Evolutionary conservation across 352 stramenopile species (phyloP).

Genomic region (Stephanocyclus meneghinianus): DNA sequence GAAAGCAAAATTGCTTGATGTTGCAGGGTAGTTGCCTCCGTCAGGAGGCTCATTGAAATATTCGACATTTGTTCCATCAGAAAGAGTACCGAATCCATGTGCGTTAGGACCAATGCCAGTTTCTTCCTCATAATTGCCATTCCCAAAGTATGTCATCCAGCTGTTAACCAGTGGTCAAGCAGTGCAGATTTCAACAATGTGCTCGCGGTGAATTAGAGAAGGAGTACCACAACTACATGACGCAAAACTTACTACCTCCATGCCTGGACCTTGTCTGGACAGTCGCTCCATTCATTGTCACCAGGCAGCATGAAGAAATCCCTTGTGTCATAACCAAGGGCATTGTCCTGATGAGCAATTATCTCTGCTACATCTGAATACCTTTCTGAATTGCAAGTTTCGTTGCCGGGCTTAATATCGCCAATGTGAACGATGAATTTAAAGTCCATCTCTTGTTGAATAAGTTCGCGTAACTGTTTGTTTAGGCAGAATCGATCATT

Average conservation of each 20-base stretch:
- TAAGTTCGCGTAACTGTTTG: constrained; percentile 34
- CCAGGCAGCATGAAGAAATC: constrained; percentile 38
- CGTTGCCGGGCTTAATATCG: constrained; percentile 32
- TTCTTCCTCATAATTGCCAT: constrained; percentile 17
- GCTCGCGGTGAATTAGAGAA: no score
- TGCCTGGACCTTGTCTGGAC: constrained; percentile 2
- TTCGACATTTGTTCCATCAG: constrained; percentile 3
- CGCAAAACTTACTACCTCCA: neutral
- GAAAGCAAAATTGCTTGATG: constrained; percentile 37
- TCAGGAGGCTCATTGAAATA: neutral
- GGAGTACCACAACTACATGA: no score
- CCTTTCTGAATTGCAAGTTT: constrained; percentile 8
- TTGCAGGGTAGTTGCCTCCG: constrained; percentile 2
- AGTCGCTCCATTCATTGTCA: constrained; percentile 51
- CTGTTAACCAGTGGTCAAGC: neutral
- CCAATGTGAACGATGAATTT: constrained; percentile 44
- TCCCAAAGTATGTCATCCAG: constrained; percentile 23
- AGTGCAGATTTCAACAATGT: no score
- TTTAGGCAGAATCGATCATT: constrained; percentile 40
- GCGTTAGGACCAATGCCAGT: constrained; percentile 12
- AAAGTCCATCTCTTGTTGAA: constrained; percentile 21
- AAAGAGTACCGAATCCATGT: constrained; percentile 34
- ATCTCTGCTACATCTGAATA: constrained; percentile 37
- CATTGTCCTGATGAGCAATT: constrained; percentile 25
- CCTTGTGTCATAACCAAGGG: constrained; percentile 22